Conservation (phyloP, 2,329 filamentous ascomycete species). For the Exophiala calicioides region DNA sequence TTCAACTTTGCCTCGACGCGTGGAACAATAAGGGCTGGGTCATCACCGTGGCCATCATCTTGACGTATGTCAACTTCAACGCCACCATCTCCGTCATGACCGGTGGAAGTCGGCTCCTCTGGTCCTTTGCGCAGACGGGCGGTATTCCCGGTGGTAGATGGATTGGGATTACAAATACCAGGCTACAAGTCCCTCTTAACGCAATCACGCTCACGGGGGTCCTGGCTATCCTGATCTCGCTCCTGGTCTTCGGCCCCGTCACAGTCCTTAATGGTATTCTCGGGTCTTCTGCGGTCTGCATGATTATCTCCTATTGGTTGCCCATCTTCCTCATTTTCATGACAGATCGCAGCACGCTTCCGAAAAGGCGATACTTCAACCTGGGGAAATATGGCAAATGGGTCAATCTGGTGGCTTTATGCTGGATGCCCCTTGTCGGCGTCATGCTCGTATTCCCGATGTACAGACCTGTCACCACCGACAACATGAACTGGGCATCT, state of each 20-base stretch:
- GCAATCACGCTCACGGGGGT: constrained; percentile 37
- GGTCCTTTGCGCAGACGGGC: constrained; percentile 37
- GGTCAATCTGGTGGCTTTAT: constrained; percentile 35
- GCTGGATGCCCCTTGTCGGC: not conserved
- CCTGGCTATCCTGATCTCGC: constrained; percentile 48
- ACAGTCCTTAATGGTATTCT: constrained; percentile 7
- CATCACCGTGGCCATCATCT: constrained; percentile 1
- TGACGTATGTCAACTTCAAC: constrained; percentile 5
- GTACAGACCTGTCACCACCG: not conserved
- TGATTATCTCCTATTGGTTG: constrained; percentile 50
- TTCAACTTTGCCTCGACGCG: constrained; percentile 12
- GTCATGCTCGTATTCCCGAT: not conserved
- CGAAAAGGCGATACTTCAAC: constrained; percentile 51
- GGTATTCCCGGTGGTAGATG: not conserved
- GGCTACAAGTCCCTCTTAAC: not conserved
- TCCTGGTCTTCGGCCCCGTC: constrained; percentile 32
- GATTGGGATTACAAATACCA: constrained; percentile 1
- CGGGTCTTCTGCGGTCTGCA: constrained; percentile 47
- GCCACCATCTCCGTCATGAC: constrained; percentile 1
- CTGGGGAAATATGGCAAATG: constrained; percentile 45
- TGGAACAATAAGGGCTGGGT: no score
- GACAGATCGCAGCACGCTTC: constrained; percentile 46
- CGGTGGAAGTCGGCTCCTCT: constrained; percentile 45
- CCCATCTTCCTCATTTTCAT: constrained; percentile 49
- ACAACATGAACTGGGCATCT: no score